Base-by-base conservation (phyloP, 2,329 filamentous ascomycete species). In the Diaporthe longicolla region DNA sequence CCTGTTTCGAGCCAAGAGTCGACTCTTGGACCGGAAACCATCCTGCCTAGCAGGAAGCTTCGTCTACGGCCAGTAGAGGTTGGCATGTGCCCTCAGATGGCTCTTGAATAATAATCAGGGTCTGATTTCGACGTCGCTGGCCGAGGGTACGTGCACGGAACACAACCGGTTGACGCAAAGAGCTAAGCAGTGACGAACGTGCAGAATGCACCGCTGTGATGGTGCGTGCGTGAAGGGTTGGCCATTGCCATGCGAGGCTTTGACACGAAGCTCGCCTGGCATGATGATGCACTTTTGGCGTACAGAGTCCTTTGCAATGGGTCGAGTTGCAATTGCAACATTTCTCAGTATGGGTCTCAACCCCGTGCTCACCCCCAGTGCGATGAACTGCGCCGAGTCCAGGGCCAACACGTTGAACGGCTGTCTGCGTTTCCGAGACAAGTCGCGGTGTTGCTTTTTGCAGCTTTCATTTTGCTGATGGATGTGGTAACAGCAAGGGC, bases 171-270 rank as follows among this genome's bases (percentile, higher is more conserved):
- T 63, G 40, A 63, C 40, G 40, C 59, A 10, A 48, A 68, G 48
- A 54, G 63, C 63, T 48, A 54, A 54, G 45, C 48, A 54, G 29
- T 52, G 63, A 37, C 8, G 48, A 54, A 19, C 8, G 45, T 68
- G 63, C 63, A 68, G 45, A 52, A 40, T 37, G 63, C 43, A 68
- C 63, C 48, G 63, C 32, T 68, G 63, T 48, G 63, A 24, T 54
- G 63, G 45, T n/a, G 63, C 32, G 48, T 68, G 61, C 61, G 45
- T 35, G 29, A 52, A 50, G 1, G 45, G 48, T 52, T 68, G 48
- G 15, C 32, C 63, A 40, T 68, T 24, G 48, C 63, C 32, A 52
- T 54, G 63, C 26, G 45, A 54, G 63, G 48, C 32, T 26, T 48
- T 65, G 63, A 54, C 48, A 40, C 32, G 13, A 37, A 68, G 48